A percentile compares a stretch with the other conserved stretches of the same genome.
Conservation (phyloP, 306 rosid genomes). For the Hylodesmum podocarpum region DNA sequence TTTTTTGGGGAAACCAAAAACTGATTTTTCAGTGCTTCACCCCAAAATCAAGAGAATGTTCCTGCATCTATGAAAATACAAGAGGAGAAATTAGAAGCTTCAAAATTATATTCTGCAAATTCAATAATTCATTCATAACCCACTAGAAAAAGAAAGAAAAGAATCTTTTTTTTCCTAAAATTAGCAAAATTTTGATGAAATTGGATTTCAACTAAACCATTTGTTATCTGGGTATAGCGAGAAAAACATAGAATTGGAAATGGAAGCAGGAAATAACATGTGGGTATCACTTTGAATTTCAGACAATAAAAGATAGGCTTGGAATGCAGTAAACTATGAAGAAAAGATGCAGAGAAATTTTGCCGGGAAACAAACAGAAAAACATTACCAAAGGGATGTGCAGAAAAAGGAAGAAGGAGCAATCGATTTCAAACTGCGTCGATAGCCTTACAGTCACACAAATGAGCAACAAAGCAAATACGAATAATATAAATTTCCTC, state of each 20-base stretch:
- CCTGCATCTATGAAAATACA: constrained; percentile 21
- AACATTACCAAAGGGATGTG: constrained; percentile 1
- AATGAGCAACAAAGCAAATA: neutral
- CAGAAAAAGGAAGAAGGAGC: neutral
- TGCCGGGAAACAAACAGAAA: constrained; percentile 18
- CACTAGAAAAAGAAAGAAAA: neutral
- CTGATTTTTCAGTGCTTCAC: constrained; percentile 12
- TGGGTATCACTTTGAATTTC: neutral
- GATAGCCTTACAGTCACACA: constrained; percentile 20
- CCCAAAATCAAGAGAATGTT: constrained; percentile 2
- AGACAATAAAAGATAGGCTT: constrained; percentile 14
- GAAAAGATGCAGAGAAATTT: neutral
- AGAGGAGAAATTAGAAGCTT: constrained; percentile 9
- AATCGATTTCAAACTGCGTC: constrained; percentile 4
- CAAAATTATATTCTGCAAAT: constrained; percentile 8
- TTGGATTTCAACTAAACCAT: constrained; percentile 5
- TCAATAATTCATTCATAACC: neutral
- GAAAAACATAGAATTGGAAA: neutral
- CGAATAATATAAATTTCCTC: neutral
- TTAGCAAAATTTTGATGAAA: neutral
- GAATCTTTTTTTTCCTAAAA: neutral
- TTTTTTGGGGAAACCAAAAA: constrained; percentile 16
- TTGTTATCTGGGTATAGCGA: neutral
- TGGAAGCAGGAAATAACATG: constrained; percentile 7
- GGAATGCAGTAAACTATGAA: neutral